These are phyloP conservation scores for Botrytis squamosa DNA, from an alignment of 2,329 filamentous ascomycete species.

Conservation along the genomic window DNA sequence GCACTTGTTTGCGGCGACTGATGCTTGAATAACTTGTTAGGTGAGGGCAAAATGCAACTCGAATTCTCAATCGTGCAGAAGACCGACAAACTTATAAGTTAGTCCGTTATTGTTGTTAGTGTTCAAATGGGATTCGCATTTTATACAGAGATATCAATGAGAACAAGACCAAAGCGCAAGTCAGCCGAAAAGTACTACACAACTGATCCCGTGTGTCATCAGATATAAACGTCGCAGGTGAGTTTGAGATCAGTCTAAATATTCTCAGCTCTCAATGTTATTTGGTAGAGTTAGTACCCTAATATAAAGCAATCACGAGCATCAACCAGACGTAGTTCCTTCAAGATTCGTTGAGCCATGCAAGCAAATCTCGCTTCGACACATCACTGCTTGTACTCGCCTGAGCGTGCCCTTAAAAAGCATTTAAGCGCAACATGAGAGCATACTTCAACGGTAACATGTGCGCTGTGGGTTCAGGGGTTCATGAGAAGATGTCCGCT, in stretches of 20 bases:
- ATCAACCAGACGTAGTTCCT: not conserved
- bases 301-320: not conserved
- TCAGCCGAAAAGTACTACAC: not conserved
- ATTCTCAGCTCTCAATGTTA: not conserved
- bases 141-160: rapidly evolving
- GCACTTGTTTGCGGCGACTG: not conserved
- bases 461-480: too few species aligned
- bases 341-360: not conserved
- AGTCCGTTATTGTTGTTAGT: not conserved
- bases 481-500: not conserved
- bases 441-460: not conserved
- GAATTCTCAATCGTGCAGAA: not conserved
- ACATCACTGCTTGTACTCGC: not conserved
- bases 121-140: not conserved
- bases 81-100: not conserved
- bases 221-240: rapidly evolving
- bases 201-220: not conserved
- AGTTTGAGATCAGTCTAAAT: not conserved
- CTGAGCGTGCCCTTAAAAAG: rapidly evolving
- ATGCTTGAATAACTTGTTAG: rapidly evolving
- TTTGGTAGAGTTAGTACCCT: not conserved
- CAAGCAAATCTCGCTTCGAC: not conserved
- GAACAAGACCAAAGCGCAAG: not conserved
- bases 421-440: not conserved
- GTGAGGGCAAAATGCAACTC: not conserved